Evolutionary conservation across 192 early-diverging fungal genomes (phyloP), one percentile per base, ranked within the genome.

Genomic region (Coemansia sp.): DNA sequence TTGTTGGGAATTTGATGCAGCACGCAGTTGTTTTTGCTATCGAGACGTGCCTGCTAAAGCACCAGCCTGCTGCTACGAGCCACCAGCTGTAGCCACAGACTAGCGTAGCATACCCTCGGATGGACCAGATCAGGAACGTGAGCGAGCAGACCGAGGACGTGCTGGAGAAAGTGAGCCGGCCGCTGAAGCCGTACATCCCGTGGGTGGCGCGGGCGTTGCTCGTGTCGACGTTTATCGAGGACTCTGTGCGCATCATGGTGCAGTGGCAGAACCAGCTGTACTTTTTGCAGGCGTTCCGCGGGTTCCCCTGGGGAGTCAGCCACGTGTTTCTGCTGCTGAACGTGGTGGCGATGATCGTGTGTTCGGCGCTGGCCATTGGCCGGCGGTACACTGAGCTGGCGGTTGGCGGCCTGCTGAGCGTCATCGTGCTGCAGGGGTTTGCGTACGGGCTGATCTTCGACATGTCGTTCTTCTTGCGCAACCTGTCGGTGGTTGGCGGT

Each of bases 381-480:
- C 88, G 89, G 60, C 84, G 86, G 55, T 77, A 86, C 58, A 91
- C 93, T 14, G 87, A 93, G 60, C 67, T 80, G 30, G 93, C 93
- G 29, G 92, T 92, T 5, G 85, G 70, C 28, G 90, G 89, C 4
- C 83, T 98, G 12, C 87, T 89, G 55, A 55, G 70, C 0, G 93
- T 95, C 11, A 85, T 95, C 9, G 73, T 96, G 5, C 62, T 87
- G 43, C 95, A 98, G 57, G 90, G 89, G 17, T 70, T 98, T 60
- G 95, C 90, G 6, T 98, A 98, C 67, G 95, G 95, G 11, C 79
- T 98, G 50, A 81, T 95, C 39, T 94, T 94, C 60, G 88, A 98
- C 65, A 50, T 88, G 35, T 77, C 78, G 49, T 95, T 97, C 69
- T 90, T 98, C 60, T 70, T 97, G 55, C 90, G 95, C 46, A 90